Conservation (phyloP, 768 basidiomycete genomes). For the Stropharia rugosoannulata region DNA sequence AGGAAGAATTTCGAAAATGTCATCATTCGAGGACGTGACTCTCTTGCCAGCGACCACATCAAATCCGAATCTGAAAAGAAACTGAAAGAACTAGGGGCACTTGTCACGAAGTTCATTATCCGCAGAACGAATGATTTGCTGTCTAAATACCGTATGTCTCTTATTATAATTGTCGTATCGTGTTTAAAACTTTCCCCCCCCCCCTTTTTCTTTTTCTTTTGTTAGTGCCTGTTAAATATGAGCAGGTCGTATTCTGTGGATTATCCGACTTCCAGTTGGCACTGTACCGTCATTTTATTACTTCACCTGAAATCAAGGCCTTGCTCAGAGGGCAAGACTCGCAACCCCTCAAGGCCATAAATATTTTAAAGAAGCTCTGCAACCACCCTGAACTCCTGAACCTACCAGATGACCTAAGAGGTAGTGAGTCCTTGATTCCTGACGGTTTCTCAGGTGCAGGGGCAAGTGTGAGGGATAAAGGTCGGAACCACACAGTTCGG, state of each 20-base stretch:
- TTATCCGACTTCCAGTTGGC: conserved; percentile 81
- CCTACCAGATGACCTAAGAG: conserved; percentile 79
- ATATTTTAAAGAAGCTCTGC: conserved; percentile 91
- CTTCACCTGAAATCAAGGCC: conserved; percentile 89
- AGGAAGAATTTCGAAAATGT: conserved; percentile 93
- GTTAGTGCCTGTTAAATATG: conserved; percentile 97
- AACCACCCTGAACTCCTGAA: conserved; percentile 93
- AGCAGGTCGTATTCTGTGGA: conserved; percentile 93
- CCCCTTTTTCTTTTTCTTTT: no score
- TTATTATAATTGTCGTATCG: not conserved
- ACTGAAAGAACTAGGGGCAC: conserved; percentile 83
- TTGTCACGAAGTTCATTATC: conserved; percentile 94
- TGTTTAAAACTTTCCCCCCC: conserved; percentile 14
- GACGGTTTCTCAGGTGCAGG: conserved; percentile 73
- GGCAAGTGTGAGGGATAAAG: conserved; percentile 36
- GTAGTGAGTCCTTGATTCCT: conserved; percentile 80
- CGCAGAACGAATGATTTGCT: conserved; percentile 90
- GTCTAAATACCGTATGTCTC: conserved; percentile 84
- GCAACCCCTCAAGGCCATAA: conserved; percentile 95
- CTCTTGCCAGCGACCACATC: conserved; percentile 74
- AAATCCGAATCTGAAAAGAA: conserved; percentile 87
- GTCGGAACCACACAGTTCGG: conserved; percentile 53
- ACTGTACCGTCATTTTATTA: conserved; percentile 88
- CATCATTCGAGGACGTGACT: conserved; percentile 89
- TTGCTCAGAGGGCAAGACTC: conserved; percentile 84